Evolutionary conservation across 2,329 filamentous ascomycete species (phyloP).

Genomic region (Stagonosporopsis vannaccii): DNA sequence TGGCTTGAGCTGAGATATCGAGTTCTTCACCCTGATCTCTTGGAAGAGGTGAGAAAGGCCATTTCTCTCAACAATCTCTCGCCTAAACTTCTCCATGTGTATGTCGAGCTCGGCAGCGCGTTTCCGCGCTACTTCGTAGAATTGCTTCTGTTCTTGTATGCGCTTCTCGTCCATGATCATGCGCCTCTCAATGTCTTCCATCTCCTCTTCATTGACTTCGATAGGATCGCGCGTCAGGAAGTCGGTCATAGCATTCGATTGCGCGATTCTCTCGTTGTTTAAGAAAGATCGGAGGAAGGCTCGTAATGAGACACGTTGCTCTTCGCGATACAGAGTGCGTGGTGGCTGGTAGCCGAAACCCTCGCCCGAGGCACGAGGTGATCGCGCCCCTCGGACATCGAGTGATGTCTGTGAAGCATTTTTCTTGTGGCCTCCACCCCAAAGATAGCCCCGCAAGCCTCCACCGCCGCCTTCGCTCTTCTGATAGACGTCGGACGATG

Average conservation of each 20-base stretch:
- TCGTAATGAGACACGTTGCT: conserved; percentile 87
- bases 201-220: conserved; percentile 79
- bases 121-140: conserved; percentile 93
- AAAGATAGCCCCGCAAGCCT: conserved; percentile 55
- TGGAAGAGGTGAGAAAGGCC: conserved; percentile 91
- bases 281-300: conserved; percentile 89
- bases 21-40: conserved; percentile 90
- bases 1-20: conserved; percentile 84
- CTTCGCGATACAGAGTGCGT: conserved; percentile 79
- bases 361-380: conserved; percentile 45
- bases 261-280: conserved; percentile 82
- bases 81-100: conserved; percentile 87
- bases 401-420: conserved; percentile 52
- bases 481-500: conserved; percentile 47
- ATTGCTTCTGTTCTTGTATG: conserved; percentile 89
- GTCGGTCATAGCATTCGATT: conserved; percentile 81
- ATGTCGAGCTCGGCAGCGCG: conserved; percentile 92
- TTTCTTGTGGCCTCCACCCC: conserved; percentile 49
- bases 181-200: conserved; percentile 78
- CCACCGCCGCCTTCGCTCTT: conserved; percentile 47
- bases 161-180: conserved; percentile 87
- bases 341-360: conserved; percentile 48
- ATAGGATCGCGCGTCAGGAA: conserved; percentile 81
- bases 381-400: conserved; percentile 29
- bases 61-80: conserved; percentile 76